Base-by-base conservation (phyloP, 2,329 filamentous ascomycete species). In the Cladophialophora yegresii region DNA sequence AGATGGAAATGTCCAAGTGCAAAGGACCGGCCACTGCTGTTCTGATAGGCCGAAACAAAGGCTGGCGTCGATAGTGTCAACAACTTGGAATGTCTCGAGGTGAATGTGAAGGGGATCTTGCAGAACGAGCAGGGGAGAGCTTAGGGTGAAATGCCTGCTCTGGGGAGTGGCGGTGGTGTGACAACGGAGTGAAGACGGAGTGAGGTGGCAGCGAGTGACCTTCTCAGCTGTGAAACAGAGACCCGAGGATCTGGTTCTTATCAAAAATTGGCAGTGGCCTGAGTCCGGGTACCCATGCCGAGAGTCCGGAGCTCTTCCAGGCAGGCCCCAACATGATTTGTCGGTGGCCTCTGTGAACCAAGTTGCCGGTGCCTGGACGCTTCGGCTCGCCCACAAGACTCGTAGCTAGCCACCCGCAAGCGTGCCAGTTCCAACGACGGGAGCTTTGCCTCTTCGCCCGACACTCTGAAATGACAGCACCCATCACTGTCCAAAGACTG, bases 301-400 rank as follows among this genome's bases (percentile, higher is more conserved):
- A 13, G 16, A 6, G 36, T 40, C 36, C 16, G 36, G 6, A 43
- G 36, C 5, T 16, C 36, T 43, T n/a, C 13, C n/a, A 43, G 36
- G n/a, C 36, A n/a, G 1, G 12, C n/a, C 47, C 47, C 47, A 50
- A 26, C 22, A 4, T 50, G 47, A 50, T 50, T 54, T 54, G 54
- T 56, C 22, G 12, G n/a, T 12, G 28, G 8, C n/a, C n/a, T 32
- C 28, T 10, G 23, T 33, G 23, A 10, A 54, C 51, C 51, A 32
- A 23, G 6, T 32, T 54, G 28, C 49, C 49, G 58, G 58, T 22
- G 22, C 30, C 30, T 53, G 30, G 40, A 43, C 58, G 58, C 58
- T 60, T 60, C 58, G 58, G 58, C 58, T 60, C 58, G 58, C 28
- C 30, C 32, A 33, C 13, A 28, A 16, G n/a, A 47, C 10, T 13